phyloP scores from a whole-genome alignment of 192 early-diverging fungal genomes.

The Coemansia sp. region DNA sequence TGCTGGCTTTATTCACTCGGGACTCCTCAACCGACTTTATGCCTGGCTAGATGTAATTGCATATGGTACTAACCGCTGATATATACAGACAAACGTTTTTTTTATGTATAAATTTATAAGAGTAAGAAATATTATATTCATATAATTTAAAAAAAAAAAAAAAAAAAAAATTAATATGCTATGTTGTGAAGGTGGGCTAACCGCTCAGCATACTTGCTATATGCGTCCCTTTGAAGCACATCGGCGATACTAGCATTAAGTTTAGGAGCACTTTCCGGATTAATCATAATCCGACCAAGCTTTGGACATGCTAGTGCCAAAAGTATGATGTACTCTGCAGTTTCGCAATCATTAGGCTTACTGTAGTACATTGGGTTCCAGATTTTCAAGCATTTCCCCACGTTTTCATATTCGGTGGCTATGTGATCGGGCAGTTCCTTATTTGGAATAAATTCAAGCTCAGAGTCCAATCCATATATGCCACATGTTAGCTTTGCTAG shows the following conservation, averaged over 20 bases:
- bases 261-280: not conserved
- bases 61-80: conserved; percentile 21
- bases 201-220: not conserved
- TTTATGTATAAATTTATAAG: not conserved
- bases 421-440: not conserved
- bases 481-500: not conserved
- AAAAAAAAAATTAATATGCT: not conserved
- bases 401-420: not conserved
- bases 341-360: not conserved
- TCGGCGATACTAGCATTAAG: not conserved
- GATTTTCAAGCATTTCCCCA: not conserved
- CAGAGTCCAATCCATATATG: not conserved
- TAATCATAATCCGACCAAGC: not conserved
- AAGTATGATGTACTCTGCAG: not conserved
- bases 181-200: not conserved
- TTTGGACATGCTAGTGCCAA: not conserved
- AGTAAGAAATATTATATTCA: too few species aligned
- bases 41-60: conserved; percentile 58
- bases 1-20: conserved; percentile 62
- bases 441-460: not conserved
- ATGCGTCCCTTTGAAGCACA: not conserved
- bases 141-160: not conserved
- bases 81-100: not conserved
- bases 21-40: conserved; percentile 65
- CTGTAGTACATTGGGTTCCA: not conserved